Evolutionary conservation across 2,329 filamentous ascomycete genomes (phyloP), one percentile per base, ranked within the genome.

Genomic region (Ustulina deusta): DNA sequence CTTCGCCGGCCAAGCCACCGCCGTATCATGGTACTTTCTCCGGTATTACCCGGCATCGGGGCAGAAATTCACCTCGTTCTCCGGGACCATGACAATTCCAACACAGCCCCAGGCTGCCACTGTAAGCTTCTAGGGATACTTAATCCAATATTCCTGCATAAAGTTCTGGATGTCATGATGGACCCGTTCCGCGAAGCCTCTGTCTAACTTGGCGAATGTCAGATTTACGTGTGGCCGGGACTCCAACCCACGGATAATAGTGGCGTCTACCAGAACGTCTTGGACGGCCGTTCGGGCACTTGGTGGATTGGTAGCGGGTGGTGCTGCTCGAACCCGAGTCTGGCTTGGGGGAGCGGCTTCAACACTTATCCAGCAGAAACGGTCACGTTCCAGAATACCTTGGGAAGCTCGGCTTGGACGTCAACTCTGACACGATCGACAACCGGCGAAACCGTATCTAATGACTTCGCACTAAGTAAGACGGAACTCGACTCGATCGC

Each of bases 151-250:
- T 27, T 20, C 9, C 34, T 9, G 6, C 3, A 3, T 17, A 7
- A 13, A 11, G 17, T 17, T 48, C 40, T 11, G n/a, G 5, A 55
- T 48, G 32, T 38, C 6, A n/a, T 9, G 9, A 17, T 5, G 27
- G 3, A 29, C 17, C 6, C 27, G 11, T 44, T 7, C 55, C 4
- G 17, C 25, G 27, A 51, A 29, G 25, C 13, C 13, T 29, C 32
- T 51, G 27, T 46, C 52, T 60, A 34, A 66, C 48, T 29, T 17
- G 27, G 29, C 1, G 10, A n/a, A 54, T 17, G 3, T 27, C 17
- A 71, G 9, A 82, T 81, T 68, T 83, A 82, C 67, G 78, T 82
- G 10, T 82, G 80, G 80, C 80, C 80, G 0, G 81, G 81, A 1
- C 77, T 82, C 17, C 79, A 82, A 68, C 79, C 80, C 5, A 79